Evolutionary conservation across 371 early-diverging fungal genomes (phyloP).

Genomic region (Mortierella sp.): DNA sequence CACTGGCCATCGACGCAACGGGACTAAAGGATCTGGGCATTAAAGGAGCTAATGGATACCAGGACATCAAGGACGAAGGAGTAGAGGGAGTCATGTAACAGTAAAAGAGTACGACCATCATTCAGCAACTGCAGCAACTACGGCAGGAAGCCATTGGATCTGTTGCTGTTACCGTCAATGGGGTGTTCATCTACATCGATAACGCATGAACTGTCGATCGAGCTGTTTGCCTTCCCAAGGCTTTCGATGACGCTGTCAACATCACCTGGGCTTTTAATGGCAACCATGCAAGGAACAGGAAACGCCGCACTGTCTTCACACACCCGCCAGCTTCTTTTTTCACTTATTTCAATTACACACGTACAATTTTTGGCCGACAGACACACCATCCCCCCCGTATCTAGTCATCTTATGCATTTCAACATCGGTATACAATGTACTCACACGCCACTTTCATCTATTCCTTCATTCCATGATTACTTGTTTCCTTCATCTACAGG

Average conservation of each 20-base stretch:
- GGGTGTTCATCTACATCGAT: not conserved
- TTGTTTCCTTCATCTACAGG: not conserved
- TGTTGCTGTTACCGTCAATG: too few species aligned
- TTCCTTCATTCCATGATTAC: not conserved
- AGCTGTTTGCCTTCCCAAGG: not conserved
- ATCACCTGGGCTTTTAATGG: not conserved
- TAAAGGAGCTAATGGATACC: not conserved
- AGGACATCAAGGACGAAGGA: not conserved
- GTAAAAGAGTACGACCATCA: not conserved
- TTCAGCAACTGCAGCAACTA: not conserved
- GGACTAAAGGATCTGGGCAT: not conserved
- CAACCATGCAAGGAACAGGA: not conserved
- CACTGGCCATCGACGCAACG: not conserved
- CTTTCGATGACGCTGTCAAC: not conserved
- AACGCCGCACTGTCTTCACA: not conserved
- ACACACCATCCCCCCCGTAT: not conserved
- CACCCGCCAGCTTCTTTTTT: not conserved
- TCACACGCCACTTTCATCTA: not conserved
- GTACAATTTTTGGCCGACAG: not conserved
- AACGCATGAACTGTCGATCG: not conserved
- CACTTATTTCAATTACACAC: not conserved
- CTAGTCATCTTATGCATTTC: not conserved
- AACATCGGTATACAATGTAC: not conserved
- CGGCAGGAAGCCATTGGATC: not conserved
- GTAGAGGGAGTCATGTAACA: not conserved